Evolutionary conservation across 169 alveolate genomes (phyloP).

Genomic region (Plasmodium gonderi): DNA sequence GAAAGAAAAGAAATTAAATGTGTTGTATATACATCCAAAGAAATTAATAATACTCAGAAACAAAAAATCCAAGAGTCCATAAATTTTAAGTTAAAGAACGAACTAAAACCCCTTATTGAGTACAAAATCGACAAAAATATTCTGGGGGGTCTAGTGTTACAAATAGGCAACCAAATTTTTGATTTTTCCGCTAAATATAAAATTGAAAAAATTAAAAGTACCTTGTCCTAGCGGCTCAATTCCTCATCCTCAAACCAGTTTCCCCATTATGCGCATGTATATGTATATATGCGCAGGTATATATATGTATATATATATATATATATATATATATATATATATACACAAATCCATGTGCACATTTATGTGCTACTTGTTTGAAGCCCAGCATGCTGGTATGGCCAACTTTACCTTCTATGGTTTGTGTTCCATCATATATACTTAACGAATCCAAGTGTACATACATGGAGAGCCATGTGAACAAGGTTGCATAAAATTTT

Average conservation of each 20-base stretch:
- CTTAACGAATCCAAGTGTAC: too few species aligned
- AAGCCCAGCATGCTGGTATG: background rate
- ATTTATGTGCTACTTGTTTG: background rate
- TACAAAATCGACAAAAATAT: conserved; percentile 43
- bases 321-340: background rate
- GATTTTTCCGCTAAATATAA: conserved; percentile 70
- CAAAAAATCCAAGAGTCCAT: conserved; percentile 55
- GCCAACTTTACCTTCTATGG: background rate
- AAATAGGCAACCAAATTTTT: conserved; percentile 68
- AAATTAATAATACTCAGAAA: conserved; percentile 33
- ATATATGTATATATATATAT: background rate
- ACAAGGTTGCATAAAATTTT: background rate
- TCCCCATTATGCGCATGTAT: background rate
- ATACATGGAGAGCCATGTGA: too few species aligned
- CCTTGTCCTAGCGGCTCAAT: background rate
- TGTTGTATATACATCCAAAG: conserved; percentile 62
- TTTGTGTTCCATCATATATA: too few species aligned
- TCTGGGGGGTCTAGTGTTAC: conserved; percentile 57
- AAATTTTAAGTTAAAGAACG: conserved; percentile 17
- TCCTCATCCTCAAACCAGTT: background rate
- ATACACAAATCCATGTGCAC: background rate
- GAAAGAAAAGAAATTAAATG: conserved; percentile 72
- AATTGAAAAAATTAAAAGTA: conserved; percentile 60
- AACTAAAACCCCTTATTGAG: conserved; percentile 55
- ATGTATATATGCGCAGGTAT: too few species aligned